Base-by-base conservation (phyloP, 129 eudicot genomes). In the Cynara cardunculus region DNA sequence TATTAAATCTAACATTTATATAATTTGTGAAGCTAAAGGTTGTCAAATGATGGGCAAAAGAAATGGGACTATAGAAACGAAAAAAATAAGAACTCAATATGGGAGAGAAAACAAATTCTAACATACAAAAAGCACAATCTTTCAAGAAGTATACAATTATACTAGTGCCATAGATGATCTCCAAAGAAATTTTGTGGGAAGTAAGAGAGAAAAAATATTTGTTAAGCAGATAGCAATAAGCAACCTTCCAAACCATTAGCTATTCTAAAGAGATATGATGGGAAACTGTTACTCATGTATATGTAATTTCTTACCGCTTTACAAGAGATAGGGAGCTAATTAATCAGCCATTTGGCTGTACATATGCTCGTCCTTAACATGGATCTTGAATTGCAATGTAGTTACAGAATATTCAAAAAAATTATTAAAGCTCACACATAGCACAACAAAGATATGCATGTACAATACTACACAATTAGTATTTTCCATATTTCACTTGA, bases 1-100 rank as follows among this genome's bases (percentile, higher is more conserved):
- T 31, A 70, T 62, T 37, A 71, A 56, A 61, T 37, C 76, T 22
- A 35, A 31, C 75, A 82, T 68, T 7, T 18, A 80, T 39, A 61
- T 26, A 35, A 0, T 82, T 30, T 14, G 11, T 30, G 59, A 72
- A 53, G 21, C 77, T 68, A 79, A 6, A 46, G 39, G 64, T 10
- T 24, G n/a, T 70, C 49, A 70, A 1, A 31, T 19, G 44, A 59
- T 21, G 44, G 32, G 27, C 46, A 37, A 5, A 22, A 53, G 16
- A 13, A 24, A 64, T 2, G 6, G 4, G 25, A 64, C 28, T 24
- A 64, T 5, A 56, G 24, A 56, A 41, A 41, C 11, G 53, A 41
- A 56, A 56, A 56, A 24, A 56, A 56, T n/a, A 56, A 49, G 22
- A 16, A 56, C 24, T 18, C 10, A n/a, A 56, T 56, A 64, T 64